Conservation (phyloP, 1,284 basidiomycete genomes). For the Polyporus tsugae region DNA sequence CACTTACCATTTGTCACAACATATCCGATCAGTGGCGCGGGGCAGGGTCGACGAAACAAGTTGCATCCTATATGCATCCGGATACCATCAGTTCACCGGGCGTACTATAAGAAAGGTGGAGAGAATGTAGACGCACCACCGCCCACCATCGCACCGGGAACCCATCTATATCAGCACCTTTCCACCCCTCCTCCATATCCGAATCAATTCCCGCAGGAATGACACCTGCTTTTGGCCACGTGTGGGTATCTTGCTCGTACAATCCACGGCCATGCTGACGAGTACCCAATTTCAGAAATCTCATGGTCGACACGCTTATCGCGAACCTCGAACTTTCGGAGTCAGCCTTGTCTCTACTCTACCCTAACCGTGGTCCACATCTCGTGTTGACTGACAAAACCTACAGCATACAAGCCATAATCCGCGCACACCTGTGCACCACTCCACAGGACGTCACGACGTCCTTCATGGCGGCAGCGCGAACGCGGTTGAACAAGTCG, state of each 20-base stretch:
- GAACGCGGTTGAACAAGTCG: constrained; percentile 62
- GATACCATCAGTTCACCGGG: neutral
- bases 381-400: constrained; percentile 10
- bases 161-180: neutral
- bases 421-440: constrained; percentile 70
- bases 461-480: constrained; percentile 69
- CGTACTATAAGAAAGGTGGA: neutral
- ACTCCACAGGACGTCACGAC: constrained; percentile 64
- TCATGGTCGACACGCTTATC: constrained; percentile 85
- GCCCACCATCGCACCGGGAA: neutral
- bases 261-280: constrained; percentile 13
- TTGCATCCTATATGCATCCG: neutral
- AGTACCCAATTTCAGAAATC: constrained; percentile 56
- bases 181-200: neutral
- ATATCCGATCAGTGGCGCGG: neutral
- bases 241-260: constrained; percentile 52
- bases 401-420: constrained; percentile 71
- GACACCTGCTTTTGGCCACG: constrained; percentile 48
- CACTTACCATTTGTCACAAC: neutral
- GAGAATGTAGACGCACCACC: neutral
- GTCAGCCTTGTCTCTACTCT: constrained; percentile 49
- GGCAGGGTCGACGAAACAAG: neutral
- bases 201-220: neutral
- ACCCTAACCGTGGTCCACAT: neutral
- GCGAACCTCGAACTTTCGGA: constrained; percentile 76